Base-by-base conservation (phyloP, 73 alveolate genomes). In the Paraurostyla sp. region DNA sequence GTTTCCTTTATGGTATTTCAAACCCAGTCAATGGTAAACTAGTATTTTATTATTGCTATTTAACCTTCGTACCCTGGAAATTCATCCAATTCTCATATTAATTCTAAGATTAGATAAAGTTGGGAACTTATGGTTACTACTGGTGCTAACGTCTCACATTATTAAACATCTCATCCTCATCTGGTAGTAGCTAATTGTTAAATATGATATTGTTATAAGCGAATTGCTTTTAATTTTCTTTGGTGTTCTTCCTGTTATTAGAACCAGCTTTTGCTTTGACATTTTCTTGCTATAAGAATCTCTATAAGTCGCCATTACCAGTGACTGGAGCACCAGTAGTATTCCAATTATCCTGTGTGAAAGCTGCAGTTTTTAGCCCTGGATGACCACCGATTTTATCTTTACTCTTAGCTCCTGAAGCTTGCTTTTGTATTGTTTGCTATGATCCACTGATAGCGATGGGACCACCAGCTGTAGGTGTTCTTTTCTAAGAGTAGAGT, bases 401-500 rank as follows among this genome's bases (percentile, higher is more conserved):
- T 29, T 6, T 38, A 30, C 42, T 54, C 52, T 78, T 54, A 32
- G 63, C 71, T 30, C 87, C 35, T 15, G n/a, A 43, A 23, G 51
- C 46, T 73, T 50, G 22, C n/a, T 22, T 42, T 45, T 50, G 42
- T 11, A 38, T 38, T 20, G n/a, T 20, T 69, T 43, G 33, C 11
- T n/a, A n/a, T n/a, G n/a, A n/a, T n/a, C n/a, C n/a, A n/a, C n/a
- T 56, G 73, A 16, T 9, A 43, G 75, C 23, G 40, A 51, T 43
- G 40, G 43, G 35, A 57, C 76, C 89, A 78, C 52, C 52, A 0
- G 89, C 89, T 1, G 89, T 78, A 9, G 89, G 89, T 3, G 89
- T 78, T 27, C 89, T 22, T 54, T 78, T 78, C 40, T 78, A 35
- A 4, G 80, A 52, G 60, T 78, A 78, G 32, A 78, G 43, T 38